These are phyloP conservation scores for Wickerhamiella qilinensis DNA, from an alignment of 805 yeast species.

Conservation along the genomic window DNA sequence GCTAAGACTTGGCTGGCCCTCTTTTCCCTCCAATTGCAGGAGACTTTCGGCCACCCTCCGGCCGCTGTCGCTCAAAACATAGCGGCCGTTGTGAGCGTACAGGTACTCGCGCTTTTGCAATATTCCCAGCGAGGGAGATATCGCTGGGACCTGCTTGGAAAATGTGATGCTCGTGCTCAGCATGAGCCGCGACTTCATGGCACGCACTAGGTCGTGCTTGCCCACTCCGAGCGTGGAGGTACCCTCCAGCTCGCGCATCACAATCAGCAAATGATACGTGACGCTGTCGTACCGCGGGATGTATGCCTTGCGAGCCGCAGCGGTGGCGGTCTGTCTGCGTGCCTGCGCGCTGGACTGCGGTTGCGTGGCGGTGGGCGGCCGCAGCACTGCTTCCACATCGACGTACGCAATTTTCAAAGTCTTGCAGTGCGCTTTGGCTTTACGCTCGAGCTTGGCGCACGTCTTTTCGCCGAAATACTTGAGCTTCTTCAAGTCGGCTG, in stretches of 20 bases:
- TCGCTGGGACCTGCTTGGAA: conserved; percentile 7
- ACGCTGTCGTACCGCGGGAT: conserved; percentile 13
- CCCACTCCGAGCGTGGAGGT: conserved; percentile 38
- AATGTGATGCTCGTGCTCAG: conserved; percentile 6
- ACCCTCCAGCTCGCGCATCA: conserved; percentile 10
- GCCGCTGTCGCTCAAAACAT: conserved; percentile 57
- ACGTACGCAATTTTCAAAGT: conserved; percentile 14
- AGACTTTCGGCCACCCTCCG: conserved; percentile 41
- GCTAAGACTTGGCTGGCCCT: background rate
- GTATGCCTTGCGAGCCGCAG: conserved; percentile 2
- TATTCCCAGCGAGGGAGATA: conserved; percentile 31
- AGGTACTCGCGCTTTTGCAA: conserved; percentile 47
- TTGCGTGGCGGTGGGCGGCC: background rate
- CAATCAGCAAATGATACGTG: conserved; percentile 11
- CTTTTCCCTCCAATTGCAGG: conserved; percentile 42
- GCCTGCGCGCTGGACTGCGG: background rate
- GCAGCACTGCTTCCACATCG: too few relatives aligned
- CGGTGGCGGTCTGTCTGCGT: background rate
- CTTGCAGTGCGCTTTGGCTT: conserved; percentile 38
- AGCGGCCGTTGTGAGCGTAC: conserved; percentile 25
- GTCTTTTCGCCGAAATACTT: conserved; percentile 62
- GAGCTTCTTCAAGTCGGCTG: conserved; percentile 35
- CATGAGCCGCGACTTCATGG: conserved; percentile 16
- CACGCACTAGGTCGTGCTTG: conserved; percentile 36
- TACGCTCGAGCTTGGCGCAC: conserved; percentile 32